Percentiles rank a stretch among this genome's conserved stretches.
These are phyloP conservation scores for Ulota crispa DNA, from an alignment of 225 moss, liverwort and hornwort species.

Conservation along the genomic window DNA sequence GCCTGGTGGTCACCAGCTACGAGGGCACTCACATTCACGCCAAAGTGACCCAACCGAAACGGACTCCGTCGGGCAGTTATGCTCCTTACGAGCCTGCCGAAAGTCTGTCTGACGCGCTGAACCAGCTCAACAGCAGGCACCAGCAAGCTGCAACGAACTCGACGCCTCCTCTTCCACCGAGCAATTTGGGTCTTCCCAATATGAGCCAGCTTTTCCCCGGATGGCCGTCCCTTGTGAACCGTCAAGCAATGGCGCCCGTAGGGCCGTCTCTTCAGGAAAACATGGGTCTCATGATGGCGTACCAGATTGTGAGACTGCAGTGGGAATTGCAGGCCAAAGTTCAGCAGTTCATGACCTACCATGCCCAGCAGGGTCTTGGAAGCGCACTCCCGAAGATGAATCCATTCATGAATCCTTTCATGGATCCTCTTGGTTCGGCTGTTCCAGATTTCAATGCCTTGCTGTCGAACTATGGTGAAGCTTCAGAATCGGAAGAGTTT, in stretches of 20 bases:
- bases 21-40: slow-evolving; percentile 53
- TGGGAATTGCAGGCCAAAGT: slow-evolving; percentile 38
- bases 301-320: slow-evolving; percentile 38
- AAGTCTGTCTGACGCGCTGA: slow-evolving; percentile 31
- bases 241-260: slow-evolving; percentile 3
- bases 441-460: slow-evolving; percentile 16
- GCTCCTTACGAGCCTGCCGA: slow-evolving; percentile 27
- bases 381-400: slow-evolving; percentile 28
- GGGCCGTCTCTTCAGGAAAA: slow-evolving; percentile 28
- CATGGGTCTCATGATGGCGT: slow-evolving; percentile 46
- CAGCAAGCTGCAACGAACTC: slow-evolving; percentile 26
- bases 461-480: slow-evolving; percentile 17
- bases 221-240: slow-evolving; percentile 31
- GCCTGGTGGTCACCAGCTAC: slow-evolving; percentile 52
- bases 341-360: slow-evolving; percentile 46
- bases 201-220: slow-evolving; percentile 26
- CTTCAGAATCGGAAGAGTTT: slow-evolving; percentile 18
- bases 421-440: slow-evolving; percentile 21
- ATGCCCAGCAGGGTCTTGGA: slow-evolving; percentile 25
- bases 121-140: slow-evolving; percentile 31
- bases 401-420: slow-evolving; percentile 23
- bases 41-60: slow-evolving; percentile 42
- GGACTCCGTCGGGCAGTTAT: slow-evolving; percentile 17
- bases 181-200: slow-evolving; percentile 19
- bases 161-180: background rate